These are phyloP conservation scores for Chiua sp. DNA, from an alignment of 1,284 basidiomycete species.

Conservation along the genomic window DNA sequence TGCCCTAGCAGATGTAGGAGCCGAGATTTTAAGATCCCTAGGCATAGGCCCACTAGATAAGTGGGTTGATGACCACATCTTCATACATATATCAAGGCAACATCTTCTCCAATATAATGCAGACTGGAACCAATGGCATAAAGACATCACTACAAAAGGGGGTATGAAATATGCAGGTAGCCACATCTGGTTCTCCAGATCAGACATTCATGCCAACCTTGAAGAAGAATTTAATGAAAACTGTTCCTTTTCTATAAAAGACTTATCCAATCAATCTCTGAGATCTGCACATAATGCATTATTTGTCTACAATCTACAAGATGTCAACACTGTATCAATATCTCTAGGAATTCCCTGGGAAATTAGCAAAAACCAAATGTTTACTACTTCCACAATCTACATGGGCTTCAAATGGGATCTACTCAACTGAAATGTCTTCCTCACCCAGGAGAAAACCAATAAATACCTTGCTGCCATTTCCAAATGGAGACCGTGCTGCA, in stretches of 20 bases:
- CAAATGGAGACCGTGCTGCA: background rate
- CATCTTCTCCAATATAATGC: too few species aligned
- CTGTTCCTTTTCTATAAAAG: background rate
- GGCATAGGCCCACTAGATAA: conserved; percentile 6
- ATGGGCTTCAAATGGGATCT: conserved; percentile 17
- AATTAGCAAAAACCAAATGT: background rate
- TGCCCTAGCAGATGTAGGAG: conserved; percentile 33
- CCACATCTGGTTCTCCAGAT: background rate
- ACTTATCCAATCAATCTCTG: background rate
- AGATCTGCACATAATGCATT: background rate
- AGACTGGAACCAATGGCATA: background rate
- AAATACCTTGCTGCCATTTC: conserved; percentile 9
- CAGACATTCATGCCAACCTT: fast-evolving
- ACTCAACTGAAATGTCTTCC: fast-evolving
- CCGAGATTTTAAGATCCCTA: background rate
- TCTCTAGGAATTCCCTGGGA: conserved; percentile 6
- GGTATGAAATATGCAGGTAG: background rate
- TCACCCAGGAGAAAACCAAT: fast-evolving
- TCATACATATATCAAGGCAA: background rate
- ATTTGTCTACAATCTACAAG: background rate
- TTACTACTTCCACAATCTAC: background rate
- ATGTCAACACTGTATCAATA: background rate
- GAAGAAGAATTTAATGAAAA: background rate
- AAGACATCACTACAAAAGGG: background rate
- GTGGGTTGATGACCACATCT: conserved; percentile 10